These are phyloP conservation scores for Pyrus hybrid DNA, from an alignment of 331 rosid species.

Conservation along the genomic window DNA sequence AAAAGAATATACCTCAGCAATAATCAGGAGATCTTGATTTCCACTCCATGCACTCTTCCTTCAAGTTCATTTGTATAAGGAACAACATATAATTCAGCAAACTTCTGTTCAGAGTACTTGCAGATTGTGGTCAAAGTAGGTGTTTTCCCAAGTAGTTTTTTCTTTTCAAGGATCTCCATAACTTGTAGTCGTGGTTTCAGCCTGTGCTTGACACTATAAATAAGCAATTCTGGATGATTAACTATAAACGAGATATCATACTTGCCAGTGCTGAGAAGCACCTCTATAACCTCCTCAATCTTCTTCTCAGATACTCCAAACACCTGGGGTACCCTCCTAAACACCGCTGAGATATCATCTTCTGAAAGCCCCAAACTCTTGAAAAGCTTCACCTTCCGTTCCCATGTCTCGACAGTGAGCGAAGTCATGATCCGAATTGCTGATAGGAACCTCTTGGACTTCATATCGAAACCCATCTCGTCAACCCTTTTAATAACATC, in stretches of 20 bases:
- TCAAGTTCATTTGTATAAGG: conserved; percentile 12
- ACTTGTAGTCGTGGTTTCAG: conserved; percentile 20
- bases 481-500: conserved; percentile 14
- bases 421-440: conserved; percentile 26
- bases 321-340: conserved; percentile 18
- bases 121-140: conserved; percentile 8
- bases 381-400: conserved; percentile 26
- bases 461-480: conserved; percentile 24
- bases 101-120: not conserved
- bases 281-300: conserved; percentile 7
- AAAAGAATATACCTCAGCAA: not conserved
- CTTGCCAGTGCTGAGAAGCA: conserved; percentile 3
- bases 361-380: conserved; percentile 18
- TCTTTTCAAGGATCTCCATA: conserved; percentile 12
- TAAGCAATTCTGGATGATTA: conserved; percentile 17
- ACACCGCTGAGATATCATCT: conserved; percentile 5
- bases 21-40: not conserved
- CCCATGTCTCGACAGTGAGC: conserved; percentile 22
- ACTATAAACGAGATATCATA: conserved; percentile 11
- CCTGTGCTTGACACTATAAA: conserved; percentile 17
- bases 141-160: conserved; percentile 1
- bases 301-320: conserved; percentile 21
- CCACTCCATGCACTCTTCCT: not conserved
- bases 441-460: conserved; percentile 16
- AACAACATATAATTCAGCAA: conserved; percentile 9